Conservation (phyloP, 1,284 basidiomycete species). For the Exobasidium cylindrosporum region DNA sequence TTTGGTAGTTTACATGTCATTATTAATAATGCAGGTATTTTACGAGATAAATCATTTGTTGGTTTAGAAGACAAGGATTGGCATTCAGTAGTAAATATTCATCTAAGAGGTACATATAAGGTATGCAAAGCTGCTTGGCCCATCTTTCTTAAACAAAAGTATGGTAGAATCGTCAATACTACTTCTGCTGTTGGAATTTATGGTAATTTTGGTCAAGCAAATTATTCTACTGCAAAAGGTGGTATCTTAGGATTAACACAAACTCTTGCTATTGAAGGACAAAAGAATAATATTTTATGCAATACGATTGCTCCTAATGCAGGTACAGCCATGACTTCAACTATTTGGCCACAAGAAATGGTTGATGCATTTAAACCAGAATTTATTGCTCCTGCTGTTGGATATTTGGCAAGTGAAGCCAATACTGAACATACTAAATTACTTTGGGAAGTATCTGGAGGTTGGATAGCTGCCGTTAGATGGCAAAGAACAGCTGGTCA, state of each 20-base stretch:
- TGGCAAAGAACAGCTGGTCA: conserved; percentile 87
- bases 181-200: conserved; percentile 86
- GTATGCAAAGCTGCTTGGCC: conserved; percentile 90
- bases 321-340: conserved; percentile 58
- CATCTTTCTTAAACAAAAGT: conserved; percentile 93
- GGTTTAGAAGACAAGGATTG: conserved; percentile 89
- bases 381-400: conserved; percentile 84
- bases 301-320: conserved; percentile 88
- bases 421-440: conserved; percentile 73
- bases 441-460: conserved; percentile 85
- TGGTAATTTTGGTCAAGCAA: conserved; percentile 90
- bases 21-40: conserved; percentile 90
- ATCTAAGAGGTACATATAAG: conserved; percentile 67
- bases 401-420: conserved; percentile 77
- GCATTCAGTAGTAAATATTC: conserved; percentile 86
- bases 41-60: conserved; percentile 80
- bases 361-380: conserved; percentile 95
- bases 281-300: conserved; percentile 80
- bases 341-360: conserved; percentile 78
- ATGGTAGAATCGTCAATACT: conserved; percentile 91
- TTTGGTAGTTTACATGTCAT: conserved; percentile 86
- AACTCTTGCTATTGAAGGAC: conserved; percentile 86
- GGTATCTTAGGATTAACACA: conserved; percentile 86
- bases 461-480: conserved; percentile 85
- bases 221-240: conserved; percentile 77